Percentiles rank a stretch among this genome's conserved stretches.
Evolutionary conservation across 768 basidiomycete genomes (phyloP).

Genomic region (Dacryopinax spathularia): DNA sequence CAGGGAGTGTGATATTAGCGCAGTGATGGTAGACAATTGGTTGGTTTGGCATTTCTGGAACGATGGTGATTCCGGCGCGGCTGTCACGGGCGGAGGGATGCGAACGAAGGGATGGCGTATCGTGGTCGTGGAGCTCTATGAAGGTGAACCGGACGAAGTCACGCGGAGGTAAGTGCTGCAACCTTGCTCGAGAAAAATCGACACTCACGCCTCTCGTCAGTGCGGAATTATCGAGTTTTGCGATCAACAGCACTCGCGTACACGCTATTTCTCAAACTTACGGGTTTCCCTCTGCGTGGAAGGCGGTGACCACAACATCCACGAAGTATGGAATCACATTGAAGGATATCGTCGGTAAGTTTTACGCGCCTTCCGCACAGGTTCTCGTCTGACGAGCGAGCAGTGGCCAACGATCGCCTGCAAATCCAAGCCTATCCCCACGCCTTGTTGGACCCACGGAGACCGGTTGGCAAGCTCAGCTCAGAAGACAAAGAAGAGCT

Average conservation of each 20-base stretch:
- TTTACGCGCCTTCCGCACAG: background rate
- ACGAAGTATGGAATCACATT: conserved; percentile 81
- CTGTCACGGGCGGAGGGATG: conserved; percentile 20
- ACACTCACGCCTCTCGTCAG: conserved; percentile 21
- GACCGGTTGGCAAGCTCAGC: conserved; percentile 64
- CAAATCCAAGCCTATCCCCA: conserved; percentile 64
- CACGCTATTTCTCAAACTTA: conserved; percentile 55
- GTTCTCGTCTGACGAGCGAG: background rate
- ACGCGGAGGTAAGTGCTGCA: conserved; percentile 43
- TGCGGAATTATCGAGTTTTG: conserved; percentile 41
- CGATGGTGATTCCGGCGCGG: conserved; percentile 31
- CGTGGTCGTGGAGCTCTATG: conserved; percentile 80
- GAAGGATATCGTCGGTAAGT: conserved; percentile 73
- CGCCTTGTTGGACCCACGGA: conserved; percentile 63
- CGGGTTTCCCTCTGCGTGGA: conserved; percentile 52
- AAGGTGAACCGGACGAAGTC: conserved; percentile 59
- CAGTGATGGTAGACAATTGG: conserved; percentile 77
- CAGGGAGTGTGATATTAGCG: conserved; percentile 48
- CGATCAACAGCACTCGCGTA: conserved; percentile 38
- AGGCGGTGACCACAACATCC: conserved; percentile 55
- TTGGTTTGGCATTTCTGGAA: conserved; percentile 79
- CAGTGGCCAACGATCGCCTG: conserved; percentile 63
- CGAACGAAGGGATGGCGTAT: conserved; percentile 48
- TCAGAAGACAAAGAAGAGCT: conserved; percentile 70
- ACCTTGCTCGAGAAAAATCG: background rate